Evolutionary conservation across 495 filamentous ascomycete genomes (phyloP), one percentile per base, ranked within the genome.

Genomic region (Podospora fimiseda): DNA sequence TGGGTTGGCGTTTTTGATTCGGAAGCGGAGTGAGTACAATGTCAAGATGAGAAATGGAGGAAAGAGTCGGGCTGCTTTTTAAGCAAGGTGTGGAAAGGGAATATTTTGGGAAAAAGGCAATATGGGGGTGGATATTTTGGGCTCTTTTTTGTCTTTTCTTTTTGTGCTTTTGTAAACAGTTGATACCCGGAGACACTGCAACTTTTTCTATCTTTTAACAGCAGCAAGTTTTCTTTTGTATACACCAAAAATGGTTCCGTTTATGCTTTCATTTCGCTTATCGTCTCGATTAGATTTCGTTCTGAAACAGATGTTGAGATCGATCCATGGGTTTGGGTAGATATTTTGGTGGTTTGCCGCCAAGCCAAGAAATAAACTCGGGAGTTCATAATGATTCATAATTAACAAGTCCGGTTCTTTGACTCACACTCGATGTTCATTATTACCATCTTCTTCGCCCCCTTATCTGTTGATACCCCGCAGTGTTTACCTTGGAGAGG

Each of bases 1-100:
- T 13, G 69, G 67, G 16, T 57, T 74, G 16, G 71, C 71, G 14
- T 75, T 75, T 48, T 50, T 75, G 48, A 72, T 75, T 19, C 64
- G 73, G n/a, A 75, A 66, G 60, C 54, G 73, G 46, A 61, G 59
- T 11, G 71, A 75, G 53, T 73, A 75, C 23, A 63, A 51, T 16
- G 21, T 22, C 6, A 15, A 47, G 9, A 21, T 47, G 11, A 7
- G 39, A 18, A 41, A 4, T 41, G 39, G 39, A 4, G 16, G 16
- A 14, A 47, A 47, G 23, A 33, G 23, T 33, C 27, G 27, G 27
- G 27, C 27, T 33, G 27, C 27, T 33, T 33, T 33, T 33, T 33
- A 33, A 33, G 11, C n/a, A n/a, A n/a, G n/a, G n/a, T n/a, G n/a
- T n/a, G n/a, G n/a, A n/a, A n/a, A n/a, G n/a, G n/a, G n/a, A n/a